phyloP scores from a whole-genome alignment of 306 rosid species.

The Alnus glutinosa region DNA sequence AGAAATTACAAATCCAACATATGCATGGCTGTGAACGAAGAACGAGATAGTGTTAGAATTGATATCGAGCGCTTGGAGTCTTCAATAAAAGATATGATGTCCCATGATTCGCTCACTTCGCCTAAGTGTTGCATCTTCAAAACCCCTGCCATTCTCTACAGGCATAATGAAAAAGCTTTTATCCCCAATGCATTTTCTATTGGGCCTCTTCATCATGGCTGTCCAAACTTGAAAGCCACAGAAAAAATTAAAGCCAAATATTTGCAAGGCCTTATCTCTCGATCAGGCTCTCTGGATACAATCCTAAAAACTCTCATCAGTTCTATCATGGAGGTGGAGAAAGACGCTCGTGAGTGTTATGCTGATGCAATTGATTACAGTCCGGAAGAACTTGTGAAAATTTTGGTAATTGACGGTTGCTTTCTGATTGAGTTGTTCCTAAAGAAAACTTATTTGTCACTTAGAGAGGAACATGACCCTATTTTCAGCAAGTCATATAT shows the following conservation, averaged over 20 bases:
- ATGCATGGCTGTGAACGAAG: too few relatives aligned
- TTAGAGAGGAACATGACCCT: not conserved
- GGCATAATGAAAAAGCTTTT: not conserved
- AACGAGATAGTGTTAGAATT: not conserved
- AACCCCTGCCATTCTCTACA: slow-evolving; percentile 4
- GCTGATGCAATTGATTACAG: not conserved
- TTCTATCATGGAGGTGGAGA: not conserved
- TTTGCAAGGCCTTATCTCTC: not conserved
- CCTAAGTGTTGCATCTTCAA: slow-evolving; percentile 25
- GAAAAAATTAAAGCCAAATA: slow-evolving; percentile 17
- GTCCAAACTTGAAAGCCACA: not conserved
- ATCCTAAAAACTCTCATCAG: too few relatives aligned
- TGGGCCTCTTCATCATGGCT: slow-evolving; percentile 13
- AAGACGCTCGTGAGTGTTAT: not conserved
- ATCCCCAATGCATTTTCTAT: slow-evolving; percentile 15
- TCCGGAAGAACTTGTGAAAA: not conserved
- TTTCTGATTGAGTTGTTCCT: slow-evolving; percentile 27
- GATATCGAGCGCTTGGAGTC: not conserved
- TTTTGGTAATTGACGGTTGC: slow-evolving; percentile 39
- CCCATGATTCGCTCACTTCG: not conserved
- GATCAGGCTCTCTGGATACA: too few relatives aligned
- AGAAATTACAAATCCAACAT: too few relatives aligned
- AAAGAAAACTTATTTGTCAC: not conserved
- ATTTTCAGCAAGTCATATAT: not conserved
- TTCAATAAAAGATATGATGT: not conserved